A percentile compares a stretch with the other conserved stretches of the same genome.
phyloP scores from a whole-genome alignment of 148 eudicot genomes.

The Spergularia bocconei region DNA sequence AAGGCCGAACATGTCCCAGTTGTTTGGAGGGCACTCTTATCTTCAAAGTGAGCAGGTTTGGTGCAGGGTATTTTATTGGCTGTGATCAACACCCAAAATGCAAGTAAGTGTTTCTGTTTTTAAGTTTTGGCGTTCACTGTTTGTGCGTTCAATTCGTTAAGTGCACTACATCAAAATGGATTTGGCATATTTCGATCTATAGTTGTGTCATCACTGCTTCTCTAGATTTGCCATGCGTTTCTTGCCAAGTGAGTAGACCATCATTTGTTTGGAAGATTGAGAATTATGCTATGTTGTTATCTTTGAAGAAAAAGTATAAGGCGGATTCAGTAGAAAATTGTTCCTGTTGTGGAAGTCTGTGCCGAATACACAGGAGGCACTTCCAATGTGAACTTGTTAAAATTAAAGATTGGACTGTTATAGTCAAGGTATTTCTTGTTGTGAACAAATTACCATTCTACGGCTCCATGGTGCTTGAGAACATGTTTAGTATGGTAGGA shows the following conservation, averaged over 20 bases:
- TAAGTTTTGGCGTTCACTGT: not conserved
- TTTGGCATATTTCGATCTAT: not conserved
- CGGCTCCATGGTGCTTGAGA: too few species aligned
- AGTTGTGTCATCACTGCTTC: not conserved
- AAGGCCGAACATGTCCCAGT: conserved; percentile 81
- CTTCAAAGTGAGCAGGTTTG: conserved; percentile 89
- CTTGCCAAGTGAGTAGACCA: not conserved
- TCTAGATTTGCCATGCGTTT: not conserved
- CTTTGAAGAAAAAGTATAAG: too few species aligned
- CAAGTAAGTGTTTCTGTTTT: conserved; percentile 59
- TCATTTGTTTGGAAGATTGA: too few species aligned
- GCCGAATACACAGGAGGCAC: too few species aligned
- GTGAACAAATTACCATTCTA: too few species aligned
- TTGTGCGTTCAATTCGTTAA: not conserved
- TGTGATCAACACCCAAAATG: conserved; percentile 95
- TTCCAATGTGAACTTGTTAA: too few species aligned
- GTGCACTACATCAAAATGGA: not conserved
- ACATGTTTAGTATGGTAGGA: too few species aligned
- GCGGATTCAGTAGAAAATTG: too few species aligned
- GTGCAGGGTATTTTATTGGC: conserved; percentile 92
- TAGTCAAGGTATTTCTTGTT: too few species aligned
- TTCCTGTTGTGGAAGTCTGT: too few species aligned
- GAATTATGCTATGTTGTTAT: too few species aligned
- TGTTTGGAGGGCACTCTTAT: conserved; percentile 72
- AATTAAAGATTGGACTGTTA: too few species aligned